phyloP scores from a whole-genome alignment of 2,329 filamentous ascomycete genomes.

The Lachnellula occidentalis region DNA sequence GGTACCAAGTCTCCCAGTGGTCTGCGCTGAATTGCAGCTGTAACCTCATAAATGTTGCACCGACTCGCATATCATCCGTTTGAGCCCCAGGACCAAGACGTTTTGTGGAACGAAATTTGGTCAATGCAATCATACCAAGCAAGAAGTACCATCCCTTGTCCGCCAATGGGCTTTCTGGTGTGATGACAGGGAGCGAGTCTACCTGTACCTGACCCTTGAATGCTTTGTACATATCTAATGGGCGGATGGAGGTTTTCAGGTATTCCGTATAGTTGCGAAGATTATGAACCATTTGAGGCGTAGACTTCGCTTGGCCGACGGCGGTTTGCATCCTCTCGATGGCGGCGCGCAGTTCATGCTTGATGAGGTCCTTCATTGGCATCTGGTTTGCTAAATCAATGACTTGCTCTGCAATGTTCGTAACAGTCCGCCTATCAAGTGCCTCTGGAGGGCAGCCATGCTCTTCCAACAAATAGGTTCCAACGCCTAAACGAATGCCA shows the following conservation, averaged over 20 bases:
- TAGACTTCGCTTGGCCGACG: constrained; percentile 72
- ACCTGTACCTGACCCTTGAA: constrained; percentile 72
- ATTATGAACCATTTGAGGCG: constrained; percentile 80
- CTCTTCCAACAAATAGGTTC: constrained; percentile 62
- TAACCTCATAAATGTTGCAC: constrained; percentile 33
- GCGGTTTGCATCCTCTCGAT: constrained; percentile 92
- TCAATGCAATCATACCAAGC: constrained; percentile 80
- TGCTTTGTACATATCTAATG: constrained; percentile 72
- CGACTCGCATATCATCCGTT: constrained; percentile 34
- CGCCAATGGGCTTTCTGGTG: constrained; percentile 65
- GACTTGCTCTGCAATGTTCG: constrained; percentile 78
- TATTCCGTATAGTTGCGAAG: constrained; percentile 75
- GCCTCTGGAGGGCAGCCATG: constrained; percentile 75
- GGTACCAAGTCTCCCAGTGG: constrained; percentile 39
- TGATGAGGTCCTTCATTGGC: constrained; percentile 84
- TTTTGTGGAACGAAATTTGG: constrained; percentile 58
- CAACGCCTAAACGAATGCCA: constrained; percentile 69
- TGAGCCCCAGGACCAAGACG: constrained; percentile 31
- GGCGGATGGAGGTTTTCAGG: constrained; percentile 78
- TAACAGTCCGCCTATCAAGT: constrained; percentile 73
- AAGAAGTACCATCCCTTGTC: constrained; percentile 89
- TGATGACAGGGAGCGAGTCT: constrained; percentile 63
- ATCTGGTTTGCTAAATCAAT: constrained; percentile 75
- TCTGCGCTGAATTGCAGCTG: constrained; percentile 33
- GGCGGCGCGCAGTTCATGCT: constrained; percentile 81